Conservation (phyloP, 2,329 filamentous ascomycete species). For the Colletotrichum aenigma region DNA sequence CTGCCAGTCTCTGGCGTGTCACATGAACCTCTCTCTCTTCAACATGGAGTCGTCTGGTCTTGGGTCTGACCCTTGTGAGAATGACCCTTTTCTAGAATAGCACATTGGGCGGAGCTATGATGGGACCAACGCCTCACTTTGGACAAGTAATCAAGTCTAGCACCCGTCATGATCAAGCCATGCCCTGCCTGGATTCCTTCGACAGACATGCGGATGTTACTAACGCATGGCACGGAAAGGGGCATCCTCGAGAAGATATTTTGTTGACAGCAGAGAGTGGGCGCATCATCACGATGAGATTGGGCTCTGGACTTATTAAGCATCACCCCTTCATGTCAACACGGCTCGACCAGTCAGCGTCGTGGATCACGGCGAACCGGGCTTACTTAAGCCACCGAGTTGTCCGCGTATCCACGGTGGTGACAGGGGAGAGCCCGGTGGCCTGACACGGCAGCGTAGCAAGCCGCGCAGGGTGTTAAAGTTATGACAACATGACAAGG, state of each 20-base stretch:
- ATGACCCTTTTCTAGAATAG: not conserved
- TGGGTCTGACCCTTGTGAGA: not conserved
- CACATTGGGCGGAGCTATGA: not conserved
- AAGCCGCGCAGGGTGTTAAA: slow-evolving; percentile 15
- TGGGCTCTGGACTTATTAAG: not conserved
- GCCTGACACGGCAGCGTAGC: slow-evolving; percentile 15
- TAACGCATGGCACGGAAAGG: not conserved
- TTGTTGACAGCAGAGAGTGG: not conserved
- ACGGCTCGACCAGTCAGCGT: not conserved
- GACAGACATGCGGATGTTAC: not conserved
- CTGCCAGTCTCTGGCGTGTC: not conserved
- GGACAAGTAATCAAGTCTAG: not conserved
- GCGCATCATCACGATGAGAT: not conserved
- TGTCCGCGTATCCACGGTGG: slow-evolving; percentile 8
- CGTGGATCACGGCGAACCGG: not conserved
- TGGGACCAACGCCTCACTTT: not conserved
- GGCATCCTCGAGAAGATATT: not conserved
- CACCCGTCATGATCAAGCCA: not conserved
- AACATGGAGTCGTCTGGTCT: slow-evolving; percentile 7
- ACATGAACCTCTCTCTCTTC: not conserved
- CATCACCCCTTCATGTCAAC: not conserved
- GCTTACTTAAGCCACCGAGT: slow-evolving; percentile 9
- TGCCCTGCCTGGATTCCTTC: not conserved
- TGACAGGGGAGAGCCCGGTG: slow-evolving; percentile 10
- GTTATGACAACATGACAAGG: slow-evolving; percentile 18